Percentiles rank a stretch among this genome's conserved stretches.
phyloP scores from a whole-genome alignment of 371 early-diverging fungal species.

The Saksenaea vasiformis region DNA sequence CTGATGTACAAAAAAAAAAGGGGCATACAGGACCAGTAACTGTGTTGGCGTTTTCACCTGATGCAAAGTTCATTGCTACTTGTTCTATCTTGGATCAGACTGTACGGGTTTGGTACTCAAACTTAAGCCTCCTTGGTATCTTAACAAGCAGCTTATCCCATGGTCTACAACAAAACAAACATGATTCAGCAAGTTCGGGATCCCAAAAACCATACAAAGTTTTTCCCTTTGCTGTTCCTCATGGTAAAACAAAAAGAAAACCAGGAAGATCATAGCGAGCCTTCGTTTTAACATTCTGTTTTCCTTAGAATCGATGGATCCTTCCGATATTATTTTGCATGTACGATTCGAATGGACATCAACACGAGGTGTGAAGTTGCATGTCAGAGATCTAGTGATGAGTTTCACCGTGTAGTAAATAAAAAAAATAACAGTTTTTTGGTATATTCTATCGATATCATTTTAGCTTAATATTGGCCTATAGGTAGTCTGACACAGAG shows the following conservation, averaged over 20 bases:
- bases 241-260: slow-evolving; percentile 9
- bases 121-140: slow-evolving; percentile 73
- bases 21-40: slow-evolving; percentile 70
- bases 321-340: slow-evolving; percentile 48
- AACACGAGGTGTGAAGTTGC: slow-evolving; percentile 64
- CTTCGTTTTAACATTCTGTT: slow-evolving; percentile 12
- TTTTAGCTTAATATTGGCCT: no score
- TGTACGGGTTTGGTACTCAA: slow-evolving; percentile 79
- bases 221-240: slow-evolving; percentile 69
- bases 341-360: slow-evolving; percentile 74
- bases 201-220: slow-evolving; percentile 57
- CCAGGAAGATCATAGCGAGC: no score
- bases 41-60: slow-evolving; percentile 77
- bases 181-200: slow-evolving; percentile 19
- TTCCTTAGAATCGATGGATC: slow-evolving; percentile 31
- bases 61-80: slow-evolving; percentile 78
- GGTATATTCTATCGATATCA: no score
- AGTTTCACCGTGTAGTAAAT: slow-evolving; percentile 58
- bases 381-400: slow-evolving; percentile 58
- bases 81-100: slow-evolving; percentile 72
- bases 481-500: no score
- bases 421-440: neutral
- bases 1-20: no score
- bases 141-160: slow-evolving; percentile 56
- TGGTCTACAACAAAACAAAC: slow-evolving; percentile 22